phyloP scores from a whole-genome alignment of 2,329 filamentous ascomycete species.

The Neonectria punicea region DNA sequence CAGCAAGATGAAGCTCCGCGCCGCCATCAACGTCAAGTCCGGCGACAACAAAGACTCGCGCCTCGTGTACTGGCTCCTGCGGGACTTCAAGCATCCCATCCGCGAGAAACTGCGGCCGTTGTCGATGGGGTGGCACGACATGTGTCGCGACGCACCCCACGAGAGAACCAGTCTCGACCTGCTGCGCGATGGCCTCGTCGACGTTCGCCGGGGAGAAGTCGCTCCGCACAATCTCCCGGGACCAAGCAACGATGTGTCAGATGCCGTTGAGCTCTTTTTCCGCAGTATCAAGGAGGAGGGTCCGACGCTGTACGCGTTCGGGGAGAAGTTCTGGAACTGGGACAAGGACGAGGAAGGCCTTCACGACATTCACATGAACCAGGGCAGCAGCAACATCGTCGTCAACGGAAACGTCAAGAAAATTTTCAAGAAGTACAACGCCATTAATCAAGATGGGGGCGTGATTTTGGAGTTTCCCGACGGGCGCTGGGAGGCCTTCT shows the following conservation, averaged over 20 bases:
- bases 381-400: constrained; percentile 6
- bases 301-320: constrained; percentile 20
- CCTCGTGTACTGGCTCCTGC: constrained; percentile 17
- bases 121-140: constrained; percentile 7
- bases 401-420: no score
- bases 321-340: constrained; percentile 8
- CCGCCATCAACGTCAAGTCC: constrained; percentile 27
- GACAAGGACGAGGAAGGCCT: constrained; percentile 4
- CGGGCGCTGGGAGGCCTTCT: constrained; percentile 22
- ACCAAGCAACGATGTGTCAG: constrained; percentile 20
- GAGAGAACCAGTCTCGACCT: constrained; percentile 10
- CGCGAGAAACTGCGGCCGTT: neutral
- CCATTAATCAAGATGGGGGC: constrained; percentile 22
- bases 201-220: neutral
- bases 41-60: constrained; percentile 4
- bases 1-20: neutral
- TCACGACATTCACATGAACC: constrained; percentile 27
- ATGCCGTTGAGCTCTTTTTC: constrained; percentile 18
- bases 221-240: constrained; percentile 14
- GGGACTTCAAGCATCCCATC: constrained; percentile 8
- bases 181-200: constrained; percentile 9
- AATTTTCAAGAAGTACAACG: constrained; percentile 9
- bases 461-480: constrained; percentile 22
- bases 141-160: neutral
- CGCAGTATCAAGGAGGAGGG: constrained; percentile 10